Evolutionary conservation across 495 filamentous ascomycete species (phyloP), one percentile per base, ranked within the genome.

Genomic region (Lentithecium fluviatile): DNA sequence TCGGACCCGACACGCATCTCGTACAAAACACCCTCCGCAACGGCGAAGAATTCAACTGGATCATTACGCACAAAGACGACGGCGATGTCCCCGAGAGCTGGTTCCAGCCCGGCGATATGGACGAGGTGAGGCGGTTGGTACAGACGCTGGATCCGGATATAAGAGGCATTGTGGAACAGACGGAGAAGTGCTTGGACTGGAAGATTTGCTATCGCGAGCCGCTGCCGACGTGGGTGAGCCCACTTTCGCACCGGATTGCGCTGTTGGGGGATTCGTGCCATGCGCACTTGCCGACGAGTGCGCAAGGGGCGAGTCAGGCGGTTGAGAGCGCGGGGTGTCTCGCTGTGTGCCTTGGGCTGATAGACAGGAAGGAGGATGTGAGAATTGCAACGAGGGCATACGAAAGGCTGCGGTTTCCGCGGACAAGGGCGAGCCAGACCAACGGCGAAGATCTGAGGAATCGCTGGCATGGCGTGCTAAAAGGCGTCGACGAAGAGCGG

Each of bases 11-110:
- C 45, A 65, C 62, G 43, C 71, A 73, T 57, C 65, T 71, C 26
- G 63, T 73, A 40, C 82, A 82, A 23, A 82, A 80, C 8, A 81
- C 78, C 6, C 78, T 85, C 66, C 83, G 85, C 70, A 77, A 78
- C 47, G 84, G 85, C 0, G 75, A 76, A 20, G 85, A 88, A 54
- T 83, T 86, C 37, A 85, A 83, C 56, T 89, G 85, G 86, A 85
- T 88, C 13, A 79, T 86, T 34, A 88, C 86, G 17, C 85, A 88
- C 62, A 79, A 78, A 1, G 82, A 84, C 51, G 77, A 81, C 51
- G 77, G 79, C 61, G 79, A 84, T 63, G 83, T 83, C 36, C 82
- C 85, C 54, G 84, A 87, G 69, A 80, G 77, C 45, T 87, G 84
- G 84, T 80, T 80, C 56, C 80, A 83, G 25, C 81, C 83, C 1